These are phyloP conservation scores for Panicum miliaceum DNA, from an alignment of 176 grass and related monocot species.

Conservation along the genomic window DNA sequence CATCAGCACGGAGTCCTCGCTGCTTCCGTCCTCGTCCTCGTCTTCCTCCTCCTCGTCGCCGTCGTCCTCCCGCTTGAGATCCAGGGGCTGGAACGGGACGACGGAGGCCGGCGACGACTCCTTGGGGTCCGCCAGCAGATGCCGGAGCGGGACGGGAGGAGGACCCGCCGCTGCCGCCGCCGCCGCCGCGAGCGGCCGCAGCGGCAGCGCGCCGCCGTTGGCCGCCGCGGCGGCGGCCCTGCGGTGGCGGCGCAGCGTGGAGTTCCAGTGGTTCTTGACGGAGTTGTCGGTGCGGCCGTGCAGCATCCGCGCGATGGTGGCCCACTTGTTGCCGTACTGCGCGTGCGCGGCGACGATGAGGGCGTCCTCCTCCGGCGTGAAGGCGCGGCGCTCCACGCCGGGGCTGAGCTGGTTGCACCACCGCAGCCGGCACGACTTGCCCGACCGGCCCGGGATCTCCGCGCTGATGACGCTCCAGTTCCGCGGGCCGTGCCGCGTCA, in stretches of 20 bases:
- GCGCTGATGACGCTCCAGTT: conserved; percentile 81
- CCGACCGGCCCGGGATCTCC: conserved; percentile 70
- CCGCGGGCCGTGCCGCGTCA: conserved; percentile 65
- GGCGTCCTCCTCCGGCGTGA: conserved; percentile 74
- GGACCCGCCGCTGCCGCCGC: background rate
- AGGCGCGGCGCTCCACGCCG: conserved; percentile 77
- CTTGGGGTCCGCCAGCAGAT: conserved; percentile 22
- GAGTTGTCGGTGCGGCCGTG: conserved; percentile 90
- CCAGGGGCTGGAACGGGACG: background rate
- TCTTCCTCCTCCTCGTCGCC: background rate
- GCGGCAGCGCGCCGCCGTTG: background rate
- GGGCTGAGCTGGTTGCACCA: conserved; percentile 98
- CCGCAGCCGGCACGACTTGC: conserved; percentile 91
- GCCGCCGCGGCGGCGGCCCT: conserved; percentile 23
- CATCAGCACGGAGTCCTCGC: conserved; percentile 33
- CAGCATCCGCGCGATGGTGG: conserved; percentile 81
- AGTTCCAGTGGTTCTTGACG: conserved; percentile 99
- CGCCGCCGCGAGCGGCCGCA: background rate
- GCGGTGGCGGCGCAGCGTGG: conserved; percentile 65
- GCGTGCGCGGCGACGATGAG: conserved; percentile 66
- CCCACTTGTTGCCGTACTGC: conserved; percentile 84
- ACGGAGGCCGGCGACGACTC: background rate
- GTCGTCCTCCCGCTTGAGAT: conserved; percentile 23
- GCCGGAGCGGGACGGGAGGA: background rate
- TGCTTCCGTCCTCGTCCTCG: conserved; percentile 10